Percentiles rank a stretch among this genome's conserved stretches.
phyloP scores from a whole-genome alignment of 2,329 filamentous ascomycete species.

The Orbilia brochopaga region DNA sequence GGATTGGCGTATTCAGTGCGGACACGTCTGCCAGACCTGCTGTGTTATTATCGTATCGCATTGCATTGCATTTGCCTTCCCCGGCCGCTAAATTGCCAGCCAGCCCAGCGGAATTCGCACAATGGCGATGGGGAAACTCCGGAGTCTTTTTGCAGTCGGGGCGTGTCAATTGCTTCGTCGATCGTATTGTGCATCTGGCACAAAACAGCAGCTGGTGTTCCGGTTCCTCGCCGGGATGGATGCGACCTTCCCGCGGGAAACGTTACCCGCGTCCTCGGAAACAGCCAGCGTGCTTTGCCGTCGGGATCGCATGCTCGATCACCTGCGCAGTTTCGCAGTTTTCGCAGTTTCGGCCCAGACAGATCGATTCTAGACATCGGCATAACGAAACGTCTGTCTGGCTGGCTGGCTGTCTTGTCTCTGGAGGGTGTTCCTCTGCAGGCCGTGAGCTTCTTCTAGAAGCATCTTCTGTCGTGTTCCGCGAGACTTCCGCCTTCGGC shows the following conservation, averaged over 20 bases:
- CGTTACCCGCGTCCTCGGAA: not conserved
- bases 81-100: not conserved
- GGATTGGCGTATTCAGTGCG: not conserved
- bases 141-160: not conserved
- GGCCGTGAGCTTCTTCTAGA: slow-evolving; percentile 48
- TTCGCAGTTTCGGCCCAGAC: slow-evolving; percentile 18
- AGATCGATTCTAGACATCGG: slow-evolving; percentile 5
- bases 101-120: not conserved
- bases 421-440: too few relatives aligned
- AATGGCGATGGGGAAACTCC: slow-evolving; percentile 1
- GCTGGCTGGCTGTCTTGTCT: too few relatives aligned
- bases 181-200: slow-evolving; percentile 1
- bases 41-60: not conserved
- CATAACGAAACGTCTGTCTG: too few relatives aligned
- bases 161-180: not conserved
- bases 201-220: not conserved
- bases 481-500: slow-evolving; percentile 42
- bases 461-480: slow-evolving; percentile 34
- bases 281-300: not conserved
- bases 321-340: slow-evolving; percentile 30
- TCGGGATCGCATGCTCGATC: not conserved
- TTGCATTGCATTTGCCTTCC: not conserved
- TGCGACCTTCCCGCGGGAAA: slow-evolving; percentile 22
- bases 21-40: not conserved
- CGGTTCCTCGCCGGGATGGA: not conserved